These are phyloP conservation scores for Arachnopeziza araneosa DNA, from an alignment of 2,329 filamentous ascomycete genomes.

Conservation along the genomic window DNA sequence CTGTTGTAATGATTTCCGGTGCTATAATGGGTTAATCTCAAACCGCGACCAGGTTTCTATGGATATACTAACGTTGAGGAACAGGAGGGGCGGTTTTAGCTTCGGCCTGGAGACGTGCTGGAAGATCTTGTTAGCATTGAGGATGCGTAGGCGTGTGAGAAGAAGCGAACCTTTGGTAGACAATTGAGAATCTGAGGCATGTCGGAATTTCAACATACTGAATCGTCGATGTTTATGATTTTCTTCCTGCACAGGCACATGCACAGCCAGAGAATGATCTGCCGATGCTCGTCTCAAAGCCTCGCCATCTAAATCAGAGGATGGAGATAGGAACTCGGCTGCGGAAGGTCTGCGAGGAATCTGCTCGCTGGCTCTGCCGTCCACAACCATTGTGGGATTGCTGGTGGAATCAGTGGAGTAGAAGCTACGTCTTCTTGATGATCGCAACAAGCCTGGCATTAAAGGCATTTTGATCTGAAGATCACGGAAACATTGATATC, in stretches of 20 bases:
- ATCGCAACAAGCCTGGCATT: constrained; percentile 25
- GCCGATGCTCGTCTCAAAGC: constrained; percentile 14
- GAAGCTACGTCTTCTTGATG: constrained; percentile 30
- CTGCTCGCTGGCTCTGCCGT: constrained; percentile 30
- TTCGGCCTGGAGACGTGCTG: constrained; percentile 60
- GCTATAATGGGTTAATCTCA: constrained; percentile 35
- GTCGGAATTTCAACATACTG: constrained; percentile 75
- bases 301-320: constrained; percentile 8
- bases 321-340: constrained; percentile 25
- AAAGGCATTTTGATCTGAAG: constrained; percentile 21
- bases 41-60: constrained; percentile 9
- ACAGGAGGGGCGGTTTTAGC: constrained; percentile 48
- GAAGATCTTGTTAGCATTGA: constrained; percentile 4
- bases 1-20: constrained; percentile 82
- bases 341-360: constrained; percentile 26
- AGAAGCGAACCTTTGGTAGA: constrained; percentile 46
- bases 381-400: constrained; percentile 10
- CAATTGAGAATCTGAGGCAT: constrained; percentile 89
- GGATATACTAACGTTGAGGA: constrained; percentile 47
- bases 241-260: constrained; percentile 42
- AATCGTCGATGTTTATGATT: constrained; percentile 54
- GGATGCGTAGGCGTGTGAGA: neutral
- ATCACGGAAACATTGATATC: neutral
- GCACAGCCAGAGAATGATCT: constrained; percentile 12
- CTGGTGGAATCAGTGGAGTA: constrained; percentile 18